phyloP scores from a whole-genome alignment of 345 rosid species.

The Cochlearia excelsa region DNA sequence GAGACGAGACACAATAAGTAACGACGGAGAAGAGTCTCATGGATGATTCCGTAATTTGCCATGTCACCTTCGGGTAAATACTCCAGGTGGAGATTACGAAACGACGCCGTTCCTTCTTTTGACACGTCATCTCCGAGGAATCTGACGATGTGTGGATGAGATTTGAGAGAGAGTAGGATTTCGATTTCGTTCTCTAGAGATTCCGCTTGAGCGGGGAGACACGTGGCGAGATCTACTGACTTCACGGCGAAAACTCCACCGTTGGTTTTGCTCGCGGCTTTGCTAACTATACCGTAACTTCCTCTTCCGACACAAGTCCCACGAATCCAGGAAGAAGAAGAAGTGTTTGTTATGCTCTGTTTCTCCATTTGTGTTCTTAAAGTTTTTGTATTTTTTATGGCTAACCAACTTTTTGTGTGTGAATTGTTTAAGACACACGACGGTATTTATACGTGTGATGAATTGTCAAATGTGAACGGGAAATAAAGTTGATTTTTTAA shows the following conservation, averaged over 20 bases:
- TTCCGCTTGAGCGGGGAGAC: conserved; percentile 38
- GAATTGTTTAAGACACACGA: conserved; percentile 29
- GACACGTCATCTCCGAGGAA: conserved; percentile 56
- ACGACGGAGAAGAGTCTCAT: conserved; percentile 46
- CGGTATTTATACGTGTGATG: conserved; percentile 31
- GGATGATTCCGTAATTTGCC: conserved; percentile 30
- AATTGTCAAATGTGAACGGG: conserved; percentile 33
- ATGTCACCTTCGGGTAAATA: conserved; percentile 53
- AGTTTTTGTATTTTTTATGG: neutral
- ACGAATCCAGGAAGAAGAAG: conserved; percentile 37
- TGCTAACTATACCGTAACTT: conserved; percentile 51
- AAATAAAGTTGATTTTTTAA: conserved; percentile 32
- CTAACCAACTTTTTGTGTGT: conserved; percentile 27
- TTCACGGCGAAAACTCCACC: conserved; percentile 57
- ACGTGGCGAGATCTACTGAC: conserved; percentile 46
- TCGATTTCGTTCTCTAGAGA: conserved; percentile 57
- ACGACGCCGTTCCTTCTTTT: conserved; percentile 32
- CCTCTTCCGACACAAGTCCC: conserved; percentile 59
- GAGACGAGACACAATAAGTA: conserved; percentile 55
- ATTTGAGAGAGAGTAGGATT: conserved; percentile 50
- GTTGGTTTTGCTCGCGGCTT: conserved; percentile 33
- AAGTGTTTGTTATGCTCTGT: conserved; percentile 24
- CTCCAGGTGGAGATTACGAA: conserved; percentile 61
- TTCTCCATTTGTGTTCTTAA: conserved; percentile 27
- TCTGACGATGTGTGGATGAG: conserved; percentile 44